Percentiles rank a stretch among this genome's conserved stretches.
Conservation (phyloP, 768 basidiomycete species). For the Mrakia frigida region DNA sequence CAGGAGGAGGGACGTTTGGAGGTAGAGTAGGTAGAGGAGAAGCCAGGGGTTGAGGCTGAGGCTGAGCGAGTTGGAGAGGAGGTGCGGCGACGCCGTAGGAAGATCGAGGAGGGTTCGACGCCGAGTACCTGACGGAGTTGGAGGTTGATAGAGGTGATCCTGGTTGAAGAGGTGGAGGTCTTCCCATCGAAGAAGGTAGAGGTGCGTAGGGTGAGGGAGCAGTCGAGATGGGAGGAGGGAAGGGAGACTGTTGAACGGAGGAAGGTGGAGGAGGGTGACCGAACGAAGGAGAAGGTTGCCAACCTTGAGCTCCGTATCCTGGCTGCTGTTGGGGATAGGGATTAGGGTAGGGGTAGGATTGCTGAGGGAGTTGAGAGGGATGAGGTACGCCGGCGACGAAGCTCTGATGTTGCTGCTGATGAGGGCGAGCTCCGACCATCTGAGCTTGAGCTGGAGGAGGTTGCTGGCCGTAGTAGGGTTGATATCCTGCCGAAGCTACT, state of each 20-base stretch:
- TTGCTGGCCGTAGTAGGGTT: background rate
- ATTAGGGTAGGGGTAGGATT: background rate
- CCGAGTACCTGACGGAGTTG: constrained; percentile 1
- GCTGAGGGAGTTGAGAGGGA: background rate
- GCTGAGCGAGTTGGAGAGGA: background rate
- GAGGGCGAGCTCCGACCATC: background rate
- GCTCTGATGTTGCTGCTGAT: background rate
- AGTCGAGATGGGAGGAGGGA: background rate
- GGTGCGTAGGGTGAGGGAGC: background rate
- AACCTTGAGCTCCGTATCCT: background rate
- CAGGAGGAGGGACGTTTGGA: background rate
- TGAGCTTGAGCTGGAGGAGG: constrained; percentile 4
- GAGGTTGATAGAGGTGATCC: background rate
- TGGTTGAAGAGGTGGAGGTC: background rate
- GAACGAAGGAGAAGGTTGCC: background rate
- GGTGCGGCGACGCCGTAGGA: constrained; percentile 7
- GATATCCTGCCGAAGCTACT: background rate
- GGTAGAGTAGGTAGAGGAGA: background rate
- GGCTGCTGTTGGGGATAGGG: background rate
- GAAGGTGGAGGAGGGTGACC: constrained; percentile 5
- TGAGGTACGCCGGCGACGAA: background rate
- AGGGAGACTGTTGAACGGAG: background rate
- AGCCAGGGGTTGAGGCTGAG: background rate
- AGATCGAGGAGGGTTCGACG: constrained; percentile 22
- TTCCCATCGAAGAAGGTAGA: background rate